Evolutionary conservation across 805 yeast species (phyloP).

Genomic region (Cyberlindnera bimundalis): DNA sequence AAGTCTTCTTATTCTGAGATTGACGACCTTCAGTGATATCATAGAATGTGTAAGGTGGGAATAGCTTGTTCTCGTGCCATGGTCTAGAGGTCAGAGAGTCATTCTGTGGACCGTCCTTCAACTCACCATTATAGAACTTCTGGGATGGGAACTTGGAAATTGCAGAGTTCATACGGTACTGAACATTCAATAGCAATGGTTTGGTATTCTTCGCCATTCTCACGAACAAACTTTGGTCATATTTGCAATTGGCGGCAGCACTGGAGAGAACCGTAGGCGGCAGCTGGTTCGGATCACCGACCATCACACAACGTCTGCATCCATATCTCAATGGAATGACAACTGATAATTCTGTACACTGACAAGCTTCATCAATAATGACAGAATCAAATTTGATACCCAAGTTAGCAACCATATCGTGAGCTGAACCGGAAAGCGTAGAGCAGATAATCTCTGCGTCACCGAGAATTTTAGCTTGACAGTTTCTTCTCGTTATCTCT

Average conservation of each 20-base stretch:
- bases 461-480: slow-evolving; percentile 67
- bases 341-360: slow-evolving; percentile 89
- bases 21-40: slow-evolving; percentile 65
- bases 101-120: slow-evolving; percentile 81
- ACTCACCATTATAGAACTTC: slow-evolving; percentile 71
- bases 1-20: slow-evolving; percentile 56
- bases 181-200: slow-evolving; percentile 76
- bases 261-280: slow-evolving; percentile 96
- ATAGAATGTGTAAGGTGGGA: slow-evolving; percentile 78
- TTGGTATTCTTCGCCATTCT: slow-evolving; percentile 74
- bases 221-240: slow-evolving; percentile 91
- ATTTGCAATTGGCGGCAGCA: slow-evolving; percentile 72
- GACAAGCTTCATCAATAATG: slow-evolving; percentile 96
- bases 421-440: slow-evolving; percentile 92
- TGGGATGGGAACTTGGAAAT: slow-evolving; percentile 84
- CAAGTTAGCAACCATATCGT: slow-evolving; percentile 72
- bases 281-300: slow-evolving; percentile 96
- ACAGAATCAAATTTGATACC: slow-evolving; percentile 84
- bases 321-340: slow-evolving; percentile 92
- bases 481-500: slow-evolving; percentile 72
- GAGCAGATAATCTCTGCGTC: slow-evolving; percentile 86
- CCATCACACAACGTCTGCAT: slow-evolving; percentile 87
- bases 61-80: slow-evolving; percentile 64
- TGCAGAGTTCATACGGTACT: slow-evolving; percentile 96
- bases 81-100: slow-evolving; percentile 51